Evolutionary conservation across 139 green algal genomes (phyloP).

Genomic region (Ettlia oleoabundans): DNA sequence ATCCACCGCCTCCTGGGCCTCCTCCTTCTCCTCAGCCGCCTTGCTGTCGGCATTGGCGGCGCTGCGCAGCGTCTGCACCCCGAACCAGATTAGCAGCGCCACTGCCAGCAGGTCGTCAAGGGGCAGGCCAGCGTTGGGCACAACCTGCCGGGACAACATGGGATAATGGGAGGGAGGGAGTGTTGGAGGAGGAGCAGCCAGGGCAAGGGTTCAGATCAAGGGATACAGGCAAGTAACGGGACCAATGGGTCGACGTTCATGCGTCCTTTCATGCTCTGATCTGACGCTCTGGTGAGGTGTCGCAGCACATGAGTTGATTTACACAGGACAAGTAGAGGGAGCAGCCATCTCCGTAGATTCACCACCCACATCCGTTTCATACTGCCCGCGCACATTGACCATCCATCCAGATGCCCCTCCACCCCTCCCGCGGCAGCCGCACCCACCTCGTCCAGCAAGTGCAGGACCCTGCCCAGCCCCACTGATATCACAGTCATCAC

Average conservation of each 20-base stretch:
- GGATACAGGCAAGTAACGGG: too few relatives aligned
- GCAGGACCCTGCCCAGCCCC: slow-evolving; percentile 30
- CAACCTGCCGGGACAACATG: slow-evolving; percentile 82
- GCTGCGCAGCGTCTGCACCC: slow-evolving; percentile 80
- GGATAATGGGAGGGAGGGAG: too few relatives aligned
- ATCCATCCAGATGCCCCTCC: background rate
- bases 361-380: too few relatives aligned
- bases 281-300: too few relatives aligned
- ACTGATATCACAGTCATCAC: slow-evolving; percentile 98
- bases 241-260: too few relatives aligned
- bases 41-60: slow-evolving; percentile 66
- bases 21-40: slow-evolving; percentile 81
- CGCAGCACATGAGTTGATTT: too few relatives aligned
- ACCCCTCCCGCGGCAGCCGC: background rate
- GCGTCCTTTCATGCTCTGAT: too few relatives aligned
- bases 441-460: slow-evolving; percentile 17
- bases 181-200: too few relatives aligned
- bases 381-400: too few relatives aligned
- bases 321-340: too few relatives aligned
- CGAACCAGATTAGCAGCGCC: slow-evolving; percentile 87
- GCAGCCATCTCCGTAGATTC: too few relatives aligned
- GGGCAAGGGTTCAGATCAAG: too few relatives aligned
- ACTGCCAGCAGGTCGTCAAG: slow-evolving; percentile 88
- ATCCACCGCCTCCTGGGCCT: slow-evolving; percentile 73
- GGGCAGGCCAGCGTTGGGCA: slow-evolving; percentile 76